These are phyloP conservation scores for Yamadazyma friedrichii DNA, from an alignment of 1,139 yeast species.

Conservation along the genomic window DNA sequence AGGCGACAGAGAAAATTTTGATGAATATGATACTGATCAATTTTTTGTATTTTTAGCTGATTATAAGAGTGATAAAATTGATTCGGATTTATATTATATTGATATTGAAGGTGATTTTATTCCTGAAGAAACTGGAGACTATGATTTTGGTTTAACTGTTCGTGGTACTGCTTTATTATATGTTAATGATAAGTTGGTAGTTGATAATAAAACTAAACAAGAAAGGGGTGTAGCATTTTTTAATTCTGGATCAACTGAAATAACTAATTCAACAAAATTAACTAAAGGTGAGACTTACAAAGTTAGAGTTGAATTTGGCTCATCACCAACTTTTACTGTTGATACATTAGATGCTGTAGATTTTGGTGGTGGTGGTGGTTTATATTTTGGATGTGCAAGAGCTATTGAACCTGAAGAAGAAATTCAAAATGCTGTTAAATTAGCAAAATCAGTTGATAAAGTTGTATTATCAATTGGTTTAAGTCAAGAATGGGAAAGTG, in stretches of 20 bases:
- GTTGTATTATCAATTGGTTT: slow-evolving; percentile 38
- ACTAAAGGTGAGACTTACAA: slow-evolving; percentile 41
- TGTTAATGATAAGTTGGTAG: slow-evolving; percentile 48
- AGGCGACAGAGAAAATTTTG: slow-evolving; percentile 23
- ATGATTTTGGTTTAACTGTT: slow-evolving; percentile 49
- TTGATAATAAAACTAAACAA: slow-evolving; percentile 55
- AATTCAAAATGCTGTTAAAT: slow-evolving; percentile 20
- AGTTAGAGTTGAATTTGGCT: slow-evolving; percentile 49
- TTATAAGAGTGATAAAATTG: slow-evolving; percentile 28
- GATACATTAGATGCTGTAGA: slow-evolving; percentile 9
- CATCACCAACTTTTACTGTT: slow-evolving; percentile 41
- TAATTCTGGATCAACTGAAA: slow-evolving; percentile 49
- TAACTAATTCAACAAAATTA: slow-evolving; percentile 31
- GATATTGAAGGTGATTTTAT: slow-evolving; percentile 42
- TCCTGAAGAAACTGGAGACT: slow-evolving; percentile 46
- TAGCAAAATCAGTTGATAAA: slow-evolving; percentile 33
- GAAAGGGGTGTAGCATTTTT: slow-evolving; percentile 41
- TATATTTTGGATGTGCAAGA: slow-evolving; percentile 24
- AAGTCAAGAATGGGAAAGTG: slow-evolving; percentile 32
- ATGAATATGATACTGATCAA: slow-evolving; percentile 27
- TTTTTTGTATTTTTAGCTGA: slow-evolving; percentile 45
- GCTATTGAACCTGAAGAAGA: slow-evolving; percentile 20
- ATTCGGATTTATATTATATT: slow-evolving; percentile 27
- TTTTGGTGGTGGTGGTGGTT: slow-evolving; percentile 25
- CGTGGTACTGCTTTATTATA: slow-evolving; percentile 52